A percentile compares a stretch with the other conserved stretches of the same genome.
phyloP scores from a whole-genome alignment of 2,329 filamentous ascomycete species.

The Xylariaceae sp. region DNA sequence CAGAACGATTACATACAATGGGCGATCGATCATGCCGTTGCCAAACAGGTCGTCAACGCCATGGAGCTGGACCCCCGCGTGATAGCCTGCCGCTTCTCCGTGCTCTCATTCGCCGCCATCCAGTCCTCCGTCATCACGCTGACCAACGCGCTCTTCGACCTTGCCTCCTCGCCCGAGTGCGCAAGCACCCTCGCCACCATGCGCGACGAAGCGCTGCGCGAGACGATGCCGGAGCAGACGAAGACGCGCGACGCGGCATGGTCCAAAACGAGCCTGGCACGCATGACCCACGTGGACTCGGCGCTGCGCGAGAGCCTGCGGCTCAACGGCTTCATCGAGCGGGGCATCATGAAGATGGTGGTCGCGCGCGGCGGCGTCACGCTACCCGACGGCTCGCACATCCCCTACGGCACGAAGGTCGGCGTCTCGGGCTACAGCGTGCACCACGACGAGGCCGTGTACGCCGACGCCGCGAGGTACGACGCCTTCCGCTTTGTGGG shows the following conservation, averaged over 20 bases:
- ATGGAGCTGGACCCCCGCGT: constrained; percentile 36
- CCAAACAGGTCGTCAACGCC: constrained; percentile 30
- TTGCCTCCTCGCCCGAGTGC: constrained; percentile 36
- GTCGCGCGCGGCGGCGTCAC: constrained; percentile 38
- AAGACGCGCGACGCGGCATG: constrained; percentile 24
- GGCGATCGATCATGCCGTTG: constrained; percentile 41
- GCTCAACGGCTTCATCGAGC: constrained; percentile 42
- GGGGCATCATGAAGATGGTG: constrained; percentile 41
- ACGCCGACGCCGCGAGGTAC: constrained; percentile 38
- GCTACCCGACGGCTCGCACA: constrained; percentile 38
- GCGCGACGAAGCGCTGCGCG: constrained; percentile 39
- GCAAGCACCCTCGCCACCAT: constrained; percentile 32
- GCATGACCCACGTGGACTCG: constrained; percentile 45
- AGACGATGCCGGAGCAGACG: constrained; percentile 17
- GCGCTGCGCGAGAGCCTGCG: constrained; percentile 47
- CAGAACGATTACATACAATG: constrained; percentile 45
- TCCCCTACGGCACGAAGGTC: constrained; percentile 41
- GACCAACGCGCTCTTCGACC: constrained; percentile 42
- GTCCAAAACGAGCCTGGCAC: constrained; percentile 41
- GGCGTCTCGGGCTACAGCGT: constrained; percentile 40
- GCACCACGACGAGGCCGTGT: constrained; percentile 39
- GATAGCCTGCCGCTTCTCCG: constrained; percentile 38
- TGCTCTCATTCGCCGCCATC: constrained; percentile 42
- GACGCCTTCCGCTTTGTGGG: constrained; percentile 43
- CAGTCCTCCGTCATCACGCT: constrained; percentile 44